These are phyloP conservation scores for Oryza glumipatula DNA, from an alignment of 176 grass and related monocot genomes.

Conservation along the genomic window DNA sequence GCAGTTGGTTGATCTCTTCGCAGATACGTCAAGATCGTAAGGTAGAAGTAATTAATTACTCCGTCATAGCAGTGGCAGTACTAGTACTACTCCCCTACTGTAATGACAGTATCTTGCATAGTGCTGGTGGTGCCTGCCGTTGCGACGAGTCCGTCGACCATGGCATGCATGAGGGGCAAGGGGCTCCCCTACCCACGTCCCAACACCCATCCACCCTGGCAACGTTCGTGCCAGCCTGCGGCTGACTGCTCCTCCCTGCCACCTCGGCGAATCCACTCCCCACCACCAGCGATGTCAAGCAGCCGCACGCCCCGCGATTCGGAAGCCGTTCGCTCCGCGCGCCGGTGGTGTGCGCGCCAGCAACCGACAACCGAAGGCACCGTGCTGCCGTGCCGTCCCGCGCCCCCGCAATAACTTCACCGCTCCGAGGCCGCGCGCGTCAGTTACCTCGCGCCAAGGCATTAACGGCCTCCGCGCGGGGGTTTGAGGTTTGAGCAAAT, in stretches of 20 bases:
- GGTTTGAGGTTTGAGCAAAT: not conserved
- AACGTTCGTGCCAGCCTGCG: conserved; percentile 1
- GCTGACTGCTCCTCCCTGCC: conserved; percentile 17
- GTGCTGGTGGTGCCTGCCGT: not conserved
- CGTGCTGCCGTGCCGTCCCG: not conserved
- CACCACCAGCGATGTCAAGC: not conserved
- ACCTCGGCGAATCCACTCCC: conserved; percentile 22
- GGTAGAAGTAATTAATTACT: not conserved
- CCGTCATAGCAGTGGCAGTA: not conserved
- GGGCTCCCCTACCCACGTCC: not conserved
- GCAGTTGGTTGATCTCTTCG: not conserved
- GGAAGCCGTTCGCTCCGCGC: not conserved
- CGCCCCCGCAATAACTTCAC: not conserved
- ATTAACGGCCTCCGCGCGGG: not conserved
- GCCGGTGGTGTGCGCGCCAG: not conserved
- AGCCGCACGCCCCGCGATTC: not conserved
- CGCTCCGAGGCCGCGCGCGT: not conserved
- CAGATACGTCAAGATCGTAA: conserved; percentile 7
- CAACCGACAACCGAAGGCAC: not conserved
- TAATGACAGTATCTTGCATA: not conserved
- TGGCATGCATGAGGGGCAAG: not conserved
- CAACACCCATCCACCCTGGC: conserved; percentile 1
- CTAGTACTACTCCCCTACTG: not conserved
- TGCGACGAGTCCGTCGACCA: not conserved
- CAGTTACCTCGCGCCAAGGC: not conserved